Evolutionary conservation across 163 green algal species (phyloP).

Genomic region (Scenedesmus sp.): DNA sequence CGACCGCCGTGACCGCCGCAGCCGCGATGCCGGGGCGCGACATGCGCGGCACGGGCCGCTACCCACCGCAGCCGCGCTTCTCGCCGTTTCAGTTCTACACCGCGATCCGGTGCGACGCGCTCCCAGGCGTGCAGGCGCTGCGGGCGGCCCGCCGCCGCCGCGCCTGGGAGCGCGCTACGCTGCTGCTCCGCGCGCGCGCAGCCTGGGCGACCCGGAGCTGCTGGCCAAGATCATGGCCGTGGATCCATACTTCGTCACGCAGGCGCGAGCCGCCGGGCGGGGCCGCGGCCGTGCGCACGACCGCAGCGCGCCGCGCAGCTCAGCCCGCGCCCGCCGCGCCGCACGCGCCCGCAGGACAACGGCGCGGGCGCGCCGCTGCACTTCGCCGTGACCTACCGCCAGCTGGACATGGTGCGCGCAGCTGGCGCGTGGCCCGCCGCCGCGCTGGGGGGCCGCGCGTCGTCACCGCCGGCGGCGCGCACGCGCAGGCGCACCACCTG

Average conservation of each 20-base stretch:
- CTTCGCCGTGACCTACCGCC: constrained; percentile 93
- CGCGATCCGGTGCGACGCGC: constrained; percentile 56
- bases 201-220: constrained; percentile 67
- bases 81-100: constrained; percentile 89
- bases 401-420: constrained; percentile 91
- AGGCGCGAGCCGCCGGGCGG: not conserved
- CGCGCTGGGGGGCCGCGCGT: too few species aligned
- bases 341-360: constrained; percentile 88
- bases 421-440: too few species aligned
- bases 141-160: not conserved
- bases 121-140: not conserved
- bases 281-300: too few species aligned
- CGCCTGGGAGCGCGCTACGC: too few species aligned
- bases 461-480: too few species aligned
- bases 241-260: constrained; percentile 65
- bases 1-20: too few species aligned
- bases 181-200: not conserved
- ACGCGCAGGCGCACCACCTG: constrained; percentile 56
- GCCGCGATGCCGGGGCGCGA: constrained; percentile 54
- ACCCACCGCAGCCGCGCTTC: constrained; percentile 82
- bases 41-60: constrained; percentile 74
- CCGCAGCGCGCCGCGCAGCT: too few species aligned
- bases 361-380: constrained; percentile 90
- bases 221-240: constrained; percentile 84
- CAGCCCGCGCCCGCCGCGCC: too few species aligned